Evolutionary conservation across 83 land plant genomes (phyloP).

Genomic region (Picea engelmannii): DNA sequence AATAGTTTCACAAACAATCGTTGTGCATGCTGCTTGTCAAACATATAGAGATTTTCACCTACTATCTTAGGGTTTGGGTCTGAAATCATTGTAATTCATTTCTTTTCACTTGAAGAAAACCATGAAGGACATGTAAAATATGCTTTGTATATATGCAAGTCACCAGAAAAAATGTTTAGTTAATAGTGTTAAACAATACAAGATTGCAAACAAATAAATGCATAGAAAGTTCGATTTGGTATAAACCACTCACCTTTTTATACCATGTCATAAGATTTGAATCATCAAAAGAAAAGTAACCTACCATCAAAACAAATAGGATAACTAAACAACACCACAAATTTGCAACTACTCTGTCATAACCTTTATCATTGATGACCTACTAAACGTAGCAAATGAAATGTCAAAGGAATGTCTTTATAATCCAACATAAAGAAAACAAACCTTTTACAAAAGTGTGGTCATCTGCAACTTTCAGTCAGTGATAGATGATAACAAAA

Average conservation of each 20-base stretch:
- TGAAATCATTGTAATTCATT: conserved; percentile 44
- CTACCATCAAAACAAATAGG: conserved; percentile 16
- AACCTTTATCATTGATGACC: conserved; percentile 11
- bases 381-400: not conserved
- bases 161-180: too few species aligned
- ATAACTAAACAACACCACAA: conserved; percentile 16
- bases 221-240: too few species aligned
- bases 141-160: conserved; percentile 59
- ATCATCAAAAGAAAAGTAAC: conserved; percentile 16
- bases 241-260: conserved; percentile 27
- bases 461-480: too few species aligned
- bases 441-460: too few species aligned
- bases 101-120: conserved; percentile 7
- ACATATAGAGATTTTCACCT: not conserved
- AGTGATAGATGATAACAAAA: too few species aligned
- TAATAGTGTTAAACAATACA: too few species aligned
- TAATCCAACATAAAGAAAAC: too few species aligned
- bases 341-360: conserved; percentile 13
- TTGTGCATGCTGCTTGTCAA: too few species aligned
- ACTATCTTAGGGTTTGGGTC: conserved; percentile 55
- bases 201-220: too few species aligned
- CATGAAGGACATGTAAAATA: conserved; percentile 60
- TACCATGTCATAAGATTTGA: conserved; percentile 10
- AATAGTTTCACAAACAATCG: too few species aligned
- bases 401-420: too few species aligned